Conservation (phyloP, 2,329 filamentous ascomycete genomes). For the Waltergamsia citrina region DNA sequence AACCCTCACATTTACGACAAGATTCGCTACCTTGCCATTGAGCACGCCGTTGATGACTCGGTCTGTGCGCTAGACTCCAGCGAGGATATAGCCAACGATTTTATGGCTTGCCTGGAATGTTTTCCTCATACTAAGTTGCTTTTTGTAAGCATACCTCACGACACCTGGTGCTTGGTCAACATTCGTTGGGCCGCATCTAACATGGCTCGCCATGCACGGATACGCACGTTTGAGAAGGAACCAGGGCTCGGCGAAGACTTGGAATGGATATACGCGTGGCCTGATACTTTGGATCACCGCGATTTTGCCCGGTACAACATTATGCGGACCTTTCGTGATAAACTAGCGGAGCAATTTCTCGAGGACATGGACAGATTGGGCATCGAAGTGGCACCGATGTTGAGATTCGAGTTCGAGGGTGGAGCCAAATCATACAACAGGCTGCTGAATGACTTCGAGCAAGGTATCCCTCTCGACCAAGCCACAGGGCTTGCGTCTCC, state of each 20-base stretch:
- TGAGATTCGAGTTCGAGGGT: not conserved
- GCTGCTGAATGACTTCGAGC: not conserved
- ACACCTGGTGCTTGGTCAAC: not conserved
- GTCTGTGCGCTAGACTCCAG: not conserved
- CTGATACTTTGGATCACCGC: not conserved
- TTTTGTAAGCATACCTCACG: no score
- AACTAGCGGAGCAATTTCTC: no score
- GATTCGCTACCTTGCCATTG: not conserved
- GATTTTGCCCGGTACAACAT: constrained; percentile 4
- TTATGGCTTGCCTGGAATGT: no score
- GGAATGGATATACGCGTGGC: not conserved
- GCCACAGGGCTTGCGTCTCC: not conserved
- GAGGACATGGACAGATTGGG: not conserved
- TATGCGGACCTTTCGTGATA: not conserved
- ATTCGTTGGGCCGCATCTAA: not conserved
- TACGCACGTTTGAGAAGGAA: not conserved
- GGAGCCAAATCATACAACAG: not conserved
- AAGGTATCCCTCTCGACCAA: not conserved
- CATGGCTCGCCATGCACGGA: not conserved
- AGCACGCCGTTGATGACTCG: not conserved
- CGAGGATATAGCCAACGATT: no score
- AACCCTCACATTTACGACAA: not conserved
- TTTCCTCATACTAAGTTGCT: no score
- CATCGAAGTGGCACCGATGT: not conserved
- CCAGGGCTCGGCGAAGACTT: not conserved